Percentiles rank a stretch among this genome's conserved stretches.
These are phyloP conservation scores for Phycomyces blakesleeanus DNA, from an alignment of 192 early-diverging fungal species.

Conservation along the genomic window DNA sequence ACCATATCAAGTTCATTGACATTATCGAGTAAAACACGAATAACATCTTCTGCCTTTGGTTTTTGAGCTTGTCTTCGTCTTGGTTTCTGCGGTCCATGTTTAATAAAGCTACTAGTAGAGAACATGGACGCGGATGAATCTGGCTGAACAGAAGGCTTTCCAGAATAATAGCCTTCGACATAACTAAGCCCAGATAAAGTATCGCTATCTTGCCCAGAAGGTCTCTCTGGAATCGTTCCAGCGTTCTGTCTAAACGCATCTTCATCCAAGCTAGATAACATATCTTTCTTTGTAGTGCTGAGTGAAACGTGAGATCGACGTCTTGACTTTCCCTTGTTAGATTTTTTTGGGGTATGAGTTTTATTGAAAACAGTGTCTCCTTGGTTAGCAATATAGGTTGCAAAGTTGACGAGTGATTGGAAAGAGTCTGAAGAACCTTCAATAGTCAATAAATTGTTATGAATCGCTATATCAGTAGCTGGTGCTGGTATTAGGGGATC, in stretches of 20 bases:
- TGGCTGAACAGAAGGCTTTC: constrained; percentile 7
- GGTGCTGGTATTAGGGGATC: constrained; percentile 3
- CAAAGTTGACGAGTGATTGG: constrained; percentile 48
- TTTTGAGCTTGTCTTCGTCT: constrained; percentile 13
- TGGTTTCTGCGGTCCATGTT: constrained; percentile 20
- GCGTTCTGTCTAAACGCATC: constrained; percentile 41
- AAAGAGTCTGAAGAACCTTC: constrained; percentile 70
- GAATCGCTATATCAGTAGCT: constrained; percentile 45
- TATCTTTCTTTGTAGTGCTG: constrained; percentile 10
- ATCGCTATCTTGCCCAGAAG: constrained; percentile 9
- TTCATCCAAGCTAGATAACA: constrained; percentile 51
- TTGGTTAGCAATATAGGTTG: constrained; percentile 39
- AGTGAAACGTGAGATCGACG: background rate
- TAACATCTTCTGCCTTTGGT: constrained; percentile 31
- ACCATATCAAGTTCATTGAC: constrained; percentile 29
- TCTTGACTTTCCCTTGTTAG: background rate
- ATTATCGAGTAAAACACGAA: constrained; percentile 35
- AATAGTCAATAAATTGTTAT: constrained; percentile 55
- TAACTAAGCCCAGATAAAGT: constrained; percentile 34
- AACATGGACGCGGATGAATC: background rate
- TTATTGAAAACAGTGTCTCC: constrained; percentile 1
- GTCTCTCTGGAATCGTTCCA: constrained; percentile 6
- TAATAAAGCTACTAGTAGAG: background rate
- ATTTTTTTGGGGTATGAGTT: background rate
- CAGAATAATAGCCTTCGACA: constrained; percentile 46